Base-by-base conservation (phyloP, 495 filamentous ascomycete species). In the Hypoxylon lenormandii region DNA sequence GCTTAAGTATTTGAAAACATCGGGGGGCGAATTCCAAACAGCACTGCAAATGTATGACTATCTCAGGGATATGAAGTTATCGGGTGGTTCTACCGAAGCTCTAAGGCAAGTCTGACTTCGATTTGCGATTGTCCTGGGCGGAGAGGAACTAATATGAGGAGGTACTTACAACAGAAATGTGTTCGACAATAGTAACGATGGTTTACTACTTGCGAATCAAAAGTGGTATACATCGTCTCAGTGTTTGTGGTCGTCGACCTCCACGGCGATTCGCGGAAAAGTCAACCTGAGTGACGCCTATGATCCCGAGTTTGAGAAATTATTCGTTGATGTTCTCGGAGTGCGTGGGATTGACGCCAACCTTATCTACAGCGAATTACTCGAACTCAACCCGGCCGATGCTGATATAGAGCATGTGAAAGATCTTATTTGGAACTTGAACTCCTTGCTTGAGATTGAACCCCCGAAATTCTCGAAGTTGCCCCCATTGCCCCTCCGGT, bases 231-330 rank as follows among this genome's bases (percentile, higher is more conserved):
- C 59, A 11, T 40, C 68, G 8, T 75, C 74, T 1, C 51, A 77
- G 43, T 82, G 80, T 60, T 54, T 83, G 23, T 83, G 80, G 80
- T 80, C 80, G 4, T 71, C 80, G 5, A 72, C 66, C 30, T 61
- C 74, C 5, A 72, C 80, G 5, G 46, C 74, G 21, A 77, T 83
- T 42, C 50, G 67, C n/a, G 79, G 77, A 3, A 80, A 63, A 67
- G 48, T 76, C 4, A 64, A 73, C 15, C 59, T 83, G 7, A 75
- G 74, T 42, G 68, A 64, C 15, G 45, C 73, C 16, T 83, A 83
- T 61, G 30, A 45, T 3, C 70, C 48, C 18, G 65, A 76, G 28
- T 49, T 82, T 18, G 64, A 70, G 26, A 66, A 55, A 16, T 77
- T 83, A 30, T 83, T 83, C 49, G 63, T 80, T 10, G 63, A 76